Percentiles rank a stretch among this genome's conserved stretches.
Conservation (phyloP, 2,329 filamentous ascomycete species). For the Ambrosiella xylebori region DNA sequence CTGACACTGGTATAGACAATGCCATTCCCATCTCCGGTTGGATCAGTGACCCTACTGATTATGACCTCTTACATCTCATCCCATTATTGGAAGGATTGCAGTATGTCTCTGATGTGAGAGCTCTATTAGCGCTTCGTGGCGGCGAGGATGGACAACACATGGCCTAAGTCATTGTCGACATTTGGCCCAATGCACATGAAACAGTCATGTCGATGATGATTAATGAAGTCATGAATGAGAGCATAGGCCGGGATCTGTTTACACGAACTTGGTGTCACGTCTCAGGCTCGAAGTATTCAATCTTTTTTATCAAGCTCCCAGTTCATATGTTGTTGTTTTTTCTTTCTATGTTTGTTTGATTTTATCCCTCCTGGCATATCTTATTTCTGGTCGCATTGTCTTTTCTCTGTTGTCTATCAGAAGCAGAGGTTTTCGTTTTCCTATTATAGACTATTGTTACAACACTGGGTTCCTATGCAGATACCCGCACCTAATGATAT, state of each 20-base stretch:
- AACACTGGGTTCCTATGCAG: too few species aligned
- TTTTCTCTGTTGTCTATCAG: background rate
- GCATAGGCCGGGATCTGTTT: background rate
- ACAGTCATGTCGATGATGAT: conserved; percentile 5
- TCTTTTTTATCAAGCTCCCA: background rate
- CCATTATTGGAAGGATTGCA: conserved; percentile 86
- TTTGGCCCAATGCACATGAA: background rate
- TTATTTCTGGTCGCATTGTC: background rate
- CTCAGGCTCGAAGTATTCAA: background rate
- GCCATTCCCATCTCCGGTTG: conserved; percentile 97
- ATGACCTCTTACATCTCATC: conserved; percentile 80
- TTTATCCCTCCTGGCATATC: background rate
- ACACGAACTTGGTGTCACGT: background rate
- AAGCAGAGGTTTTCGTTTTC: background rate
- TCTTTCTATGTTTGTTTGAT: background rate
- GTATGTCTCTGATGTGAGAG: conserved; percentile 90
- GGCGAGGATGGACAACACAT: conserved; percentile 58
- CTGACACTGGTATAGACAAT: conserved; percentile 49
- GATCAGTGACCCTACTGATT: conserved; percentile 97
- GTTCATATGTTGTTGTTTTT: background rate
- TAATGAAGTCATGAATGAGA: background rate
- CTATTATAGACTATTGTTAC: background rate
- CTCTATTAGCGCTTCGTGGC: conserved; percentile 70
- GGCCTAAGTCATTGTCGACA: conserved; percentile 18
- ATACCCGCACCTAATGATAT: too few species aligned